Percentiles rank a stretch among this genome's conserved stretches.
These are phyloP conservation scores for Beauveria scarabaeidicola DNA, from an alignment of 2,329 filamentous ascomycete genomes.

Conservation along the genomic window DNA sequence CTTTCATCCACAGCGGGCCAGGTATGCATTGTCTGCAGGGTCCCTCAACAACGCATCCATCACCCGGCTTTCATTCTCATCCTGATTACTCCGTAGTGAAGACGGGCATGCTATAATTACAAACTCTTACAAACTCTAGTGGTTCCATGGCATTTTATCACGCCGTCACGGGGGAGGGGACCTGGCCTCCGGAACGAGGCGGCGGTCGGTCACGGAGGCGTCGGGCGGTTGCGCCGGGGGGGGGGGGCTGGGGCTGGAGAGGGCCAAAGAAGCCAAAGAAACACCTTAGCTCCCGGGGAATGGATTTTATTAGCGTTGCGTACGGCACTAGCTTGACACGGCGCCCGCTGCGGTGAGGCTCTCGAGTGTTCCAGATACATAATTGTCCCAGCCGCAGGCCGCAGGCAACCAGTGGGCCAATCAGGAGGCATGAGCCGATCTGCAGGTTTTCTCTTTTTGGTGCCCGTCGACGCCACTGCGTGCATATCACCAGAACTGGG, in stretches of 20 bases:
- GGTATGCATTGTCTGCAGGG: constrained; percentile 1
- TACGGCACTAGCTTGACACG: not conserved
- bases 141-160: too few relatives aligned
- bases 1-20: too few relatives aligned
- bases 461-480: not conserved
- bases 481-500: not conserved
- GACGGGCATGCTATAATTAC: too few relatives aligned
- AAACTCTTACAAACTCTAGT: too few relatives aligned
- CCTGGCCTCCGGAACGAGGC: not conserved
- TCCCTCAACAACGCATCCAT: constrained; percentile 5
- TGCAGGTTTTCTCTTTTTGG: not conserved
- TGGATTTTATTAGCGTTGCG: not conserved
- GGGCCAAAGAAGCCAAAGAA: too few relatives aligned
- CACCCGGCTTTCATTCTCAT: not conserved
- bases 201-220: not conserved
- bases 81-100: too few relatives aligned
- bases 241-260: not conserved
- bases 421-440: not conserved
- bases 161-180: too few relatives aligned
- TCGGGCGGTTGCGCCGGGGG: constrained; percentile 1
- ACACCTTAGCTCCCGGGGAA: not conserved
- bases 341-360: not conserved
- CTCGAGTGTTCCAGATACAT: not conserved
- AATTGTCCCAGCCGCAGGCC: not conserved
- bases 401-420: not conserved